Base-by-base conservation (phyloP, 2,329 filamentous ascomycete species). In the Magnaporthales sp. region DNA sequence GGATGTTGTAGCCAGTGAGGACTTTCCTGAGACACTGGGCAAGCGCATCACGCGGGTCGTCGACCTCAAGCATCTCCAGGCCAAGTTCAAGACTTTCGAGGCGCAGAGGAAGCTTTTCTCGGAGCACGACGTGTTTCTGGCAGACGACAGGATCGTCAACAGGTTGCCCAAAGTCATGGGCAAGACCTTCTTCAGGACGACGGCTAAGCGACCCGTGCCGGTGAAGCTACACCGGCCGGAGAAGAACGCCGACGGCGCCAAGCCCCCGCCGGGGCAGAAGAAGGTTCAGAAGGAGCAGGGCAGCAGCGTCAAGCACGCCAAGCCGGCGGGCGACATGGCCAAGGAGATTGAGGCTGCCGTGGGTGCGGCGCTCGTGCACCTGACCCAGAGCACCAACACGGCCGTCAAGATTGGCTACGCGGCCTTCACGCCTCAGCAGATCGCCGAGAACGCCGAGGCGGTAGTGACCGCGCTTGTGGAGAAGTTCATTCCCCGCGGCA, bases 111-210 rank as follows among this genome's bases (percentile, higher is more conserved):
- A 95, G 77, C 85, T 99, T 46, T 86, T 90, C 69, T 82, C 87
- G 61, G 92, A 97, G 77, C 92, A 97, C 78, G 95, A 98, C 76
- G 81, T 98, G 67, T 98, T 99, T 81, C 84, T 99, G 67, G 94
- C 91, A 65, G 95, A 99, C 76, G 91, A 97, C 74, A 85, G 95
- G 63, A 91, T 99, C 72, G 83, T 89, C 74, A 89, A 85, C 75
- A 80, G 83, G 30, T 84, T 98, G 68, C 92, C 93, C 67, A 85
- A 86, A 70, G 82, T 89, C 2, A 87, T 99, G 13, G 95, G 94
- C 72, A 98, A 97, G 81, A 90, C 90, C 1, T 98, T 99, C 78
- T 98, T 95, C 85, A 90, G 93, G 81, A 84, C 81, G 67, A 91
- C 89, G 3, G 79, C 80, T 70, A 98, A 98, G 84, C 86, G 94